Percentiles rank a stretch among this genome's conserved stretches.
phyloP scores from a whole-genome alignment of 257 asterid genomes.

The Fraxinus americana region DNA sequence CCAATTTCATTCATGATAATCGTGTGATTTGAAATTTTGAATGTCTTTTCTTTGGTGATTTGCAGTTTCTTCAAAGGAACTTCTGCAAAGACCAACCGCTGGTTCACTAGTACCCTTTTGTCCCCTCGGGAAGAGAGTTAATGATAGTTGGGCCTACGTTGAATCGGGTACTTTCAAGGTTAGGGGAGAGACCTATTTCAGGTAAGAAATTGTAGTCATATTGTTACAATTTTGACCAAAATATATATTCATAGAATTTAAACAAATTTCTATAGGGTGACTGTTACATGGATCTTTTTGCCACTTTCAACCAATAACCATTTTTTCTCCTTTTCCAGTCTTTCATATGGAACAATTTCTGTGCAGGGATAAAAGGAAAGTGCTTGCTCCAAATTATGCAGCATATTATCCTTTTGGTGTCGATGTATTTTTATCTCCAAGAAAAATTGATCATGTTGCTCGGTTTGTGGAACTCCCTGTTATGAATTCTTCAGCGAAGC shows the following conservation, averaged over 20 bases:
- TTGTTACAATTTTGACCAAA: too few species aligned
- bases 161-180: constrained; percentile 82
- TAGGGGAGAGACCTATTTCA: constrained; percentile 77
- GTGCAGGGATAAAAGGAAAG: constrained; percentile 90
- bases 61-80: constrained; percentile 80
- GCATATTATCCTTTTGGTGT: constrained; percentile 96
- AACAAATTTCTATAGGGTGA: neutral
- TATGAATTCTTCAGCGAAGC: constrained; percentile 54
- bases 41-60: neutral
- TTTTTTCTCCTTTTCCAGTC: neutral
- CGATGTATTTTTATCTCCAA: constrained; percentile 80
- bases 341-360: constrained; percentile 13
- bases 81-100: constrained; percentile 77
- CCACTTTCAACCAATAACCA: neutral
- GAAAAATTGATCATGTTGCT: constrained; percentile 82
- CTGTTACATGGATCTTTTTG: neutral
- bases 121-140: constrained; percentile 80
- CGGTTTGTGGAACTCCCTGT: constrained; percentile 79
- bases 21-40: neutral
- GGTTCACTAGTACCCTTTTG: constrained; percentile 93
- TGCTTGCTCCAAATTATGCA: constrained; percentile 68
- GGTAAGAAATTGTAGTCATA: constrained; percentile 37
- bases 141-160: constrained; percentile 87
- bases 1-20: neutral
- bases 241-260: too few species aligned